phyloP scores from a whole-genome alignment of 139 green algal genomes.

The Chlamydomonas applanata region DNA sequence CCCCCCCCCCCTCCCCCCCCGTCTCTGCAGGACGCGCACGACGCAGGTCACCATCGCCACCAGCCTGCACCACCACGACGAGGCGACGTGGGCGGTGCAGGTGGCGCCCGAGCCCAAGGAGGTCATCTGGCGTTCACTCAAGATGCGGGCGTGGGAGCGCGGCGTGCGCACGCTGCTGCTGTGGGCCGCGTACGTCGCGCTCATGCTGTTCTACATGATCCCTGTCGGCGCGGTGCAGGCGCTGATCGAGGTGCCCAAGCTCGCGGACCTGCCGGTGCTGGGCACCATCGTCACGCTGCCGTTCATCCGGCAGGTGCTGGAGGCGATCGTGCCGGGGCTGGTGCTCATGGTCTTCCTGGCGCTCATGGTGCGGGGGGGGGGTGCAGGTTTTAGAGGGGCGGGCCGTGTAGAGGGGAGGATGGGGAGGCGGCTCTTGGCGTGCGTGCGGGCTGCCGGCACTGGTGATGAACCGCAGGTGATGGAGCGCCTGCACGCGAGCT shows the following conservation, averaged over 20 bases:
- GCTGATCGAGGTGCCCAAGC: constrained; percentile 31
- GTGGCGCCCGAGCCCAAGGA: constrained; percentile 36
- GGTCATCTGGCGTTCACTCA: constrained; percentile 30
- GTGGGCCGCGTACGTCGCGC: constrained; percentile 26
- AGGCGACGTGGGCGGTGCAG: not conserved
- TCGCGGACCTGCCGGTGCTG: constrained; percentile 22
- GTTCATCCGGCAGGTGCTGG: constrained; percentile 23
- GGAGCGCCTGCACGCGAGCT: too few relatives aligned
- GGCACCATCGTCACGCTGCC: constrained; percentile 25
- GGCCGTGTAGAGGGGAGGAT: too few relatives aligned
- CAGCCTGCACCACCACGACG: not conserved
- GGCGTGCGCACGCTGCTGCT: not conserved
- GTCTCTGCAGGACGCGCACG: not conserved
- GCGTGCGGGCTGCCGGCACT: too few relatives aligned
- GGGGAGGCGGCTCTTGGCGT: too few relatives aligned
- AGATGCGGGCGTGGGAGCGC: constrained; percentile 2
- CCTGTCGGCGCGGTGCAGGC: constrained; percentile 16
- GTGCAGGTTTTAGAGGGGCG: too few relatives aligned
- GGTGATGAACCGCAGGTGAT: too few relatives aligned
- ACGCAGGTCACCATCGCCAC: not conserved
- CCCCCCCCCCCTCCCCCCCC: too few relatives aligned
- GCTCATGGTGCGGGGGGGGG: too few relatives aligned
- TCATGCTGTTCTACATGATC: constrained; percentile 35
- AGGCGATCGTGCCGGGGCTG: constrained; percentile 29
- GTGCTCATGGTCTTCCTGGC: constrained; percentile 69